Percentiles rank a stretch among this genome's conserved stretches.
Conservation (phyloP, 192 early-diverging fungal species). For the Coemansia sp. region DNA sequence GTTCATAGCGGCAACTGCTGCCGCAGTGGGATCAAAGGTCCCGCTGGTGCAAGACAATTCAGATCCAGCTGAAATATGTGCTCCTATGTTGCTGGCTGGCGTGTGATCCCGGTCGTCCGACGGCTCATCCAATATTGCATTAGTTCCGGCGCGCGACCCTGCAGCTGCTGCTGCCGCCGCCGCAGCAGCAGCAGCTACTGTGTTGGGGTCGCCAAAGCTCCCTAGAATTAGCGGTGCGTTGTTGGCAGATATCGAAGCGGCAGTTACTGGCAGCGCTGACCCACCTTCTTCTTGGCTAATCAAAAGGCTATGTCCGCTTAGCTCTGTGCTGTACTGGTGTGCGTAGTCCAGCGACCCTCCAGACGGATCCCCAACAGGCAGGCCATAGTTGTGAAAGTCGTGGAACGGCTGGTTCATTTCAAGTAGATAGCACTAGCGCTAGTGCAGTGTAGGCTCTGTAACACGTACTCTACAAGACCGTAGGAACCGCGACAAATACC, state of each 20-base stretch:
- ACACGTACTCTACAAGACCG: background rate
- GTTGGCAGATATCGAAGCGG: conserved; percentile 22
- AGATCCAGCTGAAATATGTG: conserved; percentile 11
- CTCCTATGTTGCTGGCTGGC: conserved; percentile 22
- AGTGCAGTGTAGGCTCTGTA: background rate
- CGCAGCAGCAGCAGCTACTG: conserved; percentile 41
- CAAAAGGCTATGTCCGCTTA: conserved; percentile 36
- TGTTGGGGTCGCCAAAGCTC: conserved; percentile 32
- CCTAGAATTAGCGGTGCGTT: conserved; percentile 36
- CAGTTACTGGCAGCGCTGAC: conserved; percentile 19
- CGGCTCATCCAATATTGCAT: conserved; percentile 23
- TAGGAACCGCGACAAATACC: too few species aligned
- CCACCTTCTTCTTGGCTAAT: conserved; percentile 39
- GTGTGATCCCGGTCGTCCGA: conserved; percentile 17
- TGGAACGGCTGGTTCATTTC: conserved; percentile 48
- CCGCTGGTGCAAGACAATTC: conserved; percentile 14
- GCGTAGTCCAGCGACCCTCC: conserved; percentile 39
- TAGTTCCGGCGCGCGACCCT: conserved; percentile 14
- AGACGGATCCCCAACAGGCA: conserved; percentile 42
- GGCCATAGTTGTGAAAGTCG: conserved; percentile 51
- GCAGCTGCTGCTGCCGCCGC: conserved; percentile 29
- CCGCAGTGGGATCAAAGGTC: conserved; percentile 44
- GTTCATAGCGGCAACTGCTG: conserved; percentile 49
- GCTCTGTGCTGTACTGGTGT: conserved; percentile 46
- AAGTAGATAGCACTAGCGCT: background rate